Percentiles rank a stretch among this genome's conserved stretches.
Evolutionary conservation across 305 asterid species (phyloP).

Genomic region (Plantago coronopus): DNA sequence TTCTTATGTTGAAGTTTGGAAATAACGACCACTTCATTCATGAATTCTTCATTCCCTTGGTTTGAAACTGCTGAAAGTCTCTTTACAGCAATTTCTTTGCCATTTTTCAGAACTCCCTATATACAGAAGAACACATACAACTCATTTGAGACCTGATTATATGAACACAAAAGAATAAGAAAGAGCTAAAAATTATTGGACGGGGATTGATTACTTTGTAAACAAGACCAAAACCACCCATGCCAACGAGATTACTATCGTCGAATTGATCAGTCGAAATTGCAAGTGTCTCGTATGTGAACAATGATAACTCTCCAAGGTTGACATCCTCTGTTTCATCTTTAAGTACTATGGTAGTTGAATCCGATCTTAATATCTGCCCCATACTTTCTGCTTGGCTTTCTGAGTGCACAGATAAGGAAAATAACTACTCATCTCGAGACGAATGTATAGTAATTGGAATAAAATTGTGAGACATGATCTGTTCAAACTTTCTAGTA

Average conservation of each 20-base stretch:
- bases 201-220: constrained; percentile 34
- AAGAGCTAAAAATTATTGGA: neutral
- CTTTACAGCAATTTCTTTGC: constrained; percentile 46
- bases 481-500: too few relatives aligned
- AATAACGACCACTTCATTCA: constrained; percentile 39
- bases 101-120: constrained; percentile 40
- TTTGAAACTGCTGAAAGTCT: constrained; percentile 37
- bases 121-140: neutral
- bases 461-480: too few relatives aligned
- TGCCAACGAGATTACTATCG: constrained; percentile 37
- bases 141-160: neutral
- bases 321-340: constrained; percentile 29
- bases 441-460: too few relatives aligned
- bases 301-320: constrained; percentile 40
- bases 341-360: constrained; percentile 28
- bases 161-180: neutral
- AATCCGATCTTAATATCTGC: constrained; percentile 16
- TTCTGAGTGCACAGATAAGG: constrained; percentile 20
- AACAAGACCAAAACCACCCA: constrained; percentile 58
- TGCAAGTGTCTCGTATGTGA: constrained; percentile 36
- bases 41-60: constrained; percentile 36
- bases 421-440: too few relatives aligned
- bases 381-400: constrained; percentile 5
- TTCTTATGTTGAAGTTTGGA: constrained; percentile 41
- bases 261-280: constrained; percentile 40